Evolutionary conservation across 202 grass and related monocot species (phyloP).

Genomic region (Schoenoplectus triqueter): DNA sequence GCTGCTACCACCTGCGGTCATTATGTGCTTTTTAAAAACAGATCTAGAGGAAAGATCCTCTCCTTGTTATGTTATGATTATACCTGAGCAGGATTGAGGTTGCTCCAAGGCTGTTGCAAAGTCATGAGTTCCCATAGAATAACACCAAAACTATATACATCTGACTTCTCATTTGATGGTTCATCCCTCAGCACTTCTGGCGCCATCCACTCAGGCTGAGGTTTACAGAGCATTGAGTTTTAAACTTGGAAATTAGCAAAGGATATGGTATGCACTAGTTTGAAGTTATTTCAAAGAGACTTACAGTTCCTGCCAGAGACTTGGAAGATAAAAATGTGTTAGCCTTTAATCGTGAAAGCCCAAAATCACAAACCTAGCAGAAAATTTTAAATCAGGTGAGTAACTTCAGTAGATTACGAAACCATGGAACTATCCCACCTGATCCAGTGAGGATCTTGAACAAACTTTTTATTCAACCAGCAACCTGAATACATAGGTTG

Average conservation of each 20-base stretch:
- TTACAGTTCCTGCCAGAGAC: constrained; percentile 97
- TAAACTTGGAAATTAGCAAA: constrained; percentile 29
- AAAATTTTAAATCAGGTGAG: neutral
- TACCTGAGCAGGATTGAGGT: constrained; percentile 94
- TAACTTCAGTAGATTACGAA: neutral
- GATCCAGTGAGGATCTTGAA: neutral
- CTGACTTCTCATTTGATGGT: constrained; percentile 98
- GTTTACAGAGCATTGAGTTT: constrained; percentile 41
- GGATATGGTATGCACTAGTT: constrained; percentile 16
- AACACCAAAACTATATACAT: constrained; percentile 93
- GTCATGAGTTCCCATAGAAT: constrained; percentile 98
- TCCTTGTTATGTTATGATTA: constrained; percentile 1
- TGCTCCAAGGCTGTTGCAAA: constrained; percentile 95
- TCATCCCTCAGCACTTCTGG: constrained; percentile 95
- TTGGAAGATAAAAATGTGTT: constrained; percentile 92
- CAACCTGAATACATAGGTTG: neutral
- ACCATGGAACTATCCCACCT: neutral
- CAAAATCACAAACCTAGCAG: constrained; percentile 91
- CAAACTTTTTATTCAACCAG: constrained; percentile 8
- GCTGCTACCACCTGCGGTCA: constrained; percentile 79
- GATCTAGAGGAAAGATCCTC: constrained; percentile 18
- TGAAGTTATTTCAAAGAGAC: constrained; percentile 39
- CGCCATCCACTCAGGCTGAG: constrained; percentile 98
- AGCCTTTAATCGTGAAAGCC: constrained; percentile 92
- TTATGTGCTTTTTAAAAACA: constrained; percentile 16